Base-by-base conservation (phyloP, 352 stramenopile species). In the Globisporangium rhizosaccharum region DNA sequence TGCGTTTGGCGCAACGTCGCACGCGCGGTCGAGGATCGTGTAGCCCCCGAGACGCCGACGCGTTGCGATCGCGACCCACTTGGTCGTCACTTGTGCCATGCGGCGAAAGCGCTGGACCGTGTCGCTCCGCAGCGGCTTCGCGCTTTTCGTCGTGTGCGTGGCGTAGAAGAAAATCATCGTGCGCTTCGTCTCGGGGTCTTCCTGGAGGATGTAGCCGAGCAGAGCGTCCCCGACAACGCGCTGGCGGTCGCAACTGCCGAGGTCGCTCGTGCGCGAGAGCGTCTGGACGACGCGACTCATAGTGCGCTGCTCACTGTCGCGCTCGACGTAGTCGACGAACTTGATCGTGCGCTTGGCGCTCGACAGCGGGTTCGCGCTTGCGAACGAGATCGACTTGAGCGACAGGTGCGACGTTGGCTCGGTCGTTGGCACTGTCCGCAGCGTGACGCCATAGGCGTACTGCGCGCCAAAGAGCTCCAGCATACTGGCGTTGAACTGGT, bases 401-500 rank as follows among this genome's bases (percentile, higher is more conserved):
- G 66, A 66, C 14, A 72, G 45, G 18, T 69, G 62, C 46, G 55
- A 55, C 14, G 45, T 23, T 10, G 41, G 12, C 1, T 7, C 20
- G 26, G 25, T 56, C 39, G 53, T 54, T 28, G 57, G 23, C n/a
- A 72, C n/a, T 1, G 55, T 60, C 41, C 66, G 57, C 45, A 72
- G 45, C 17, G 59, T 69, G 20, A 72, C 62, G 5, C 66, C 62
- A 46, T 62, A 72, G 28, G 51, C 53, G 50, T 53, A 72, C 20
- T 61, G 41, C 0, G 39, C 9, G 6, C 66, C 66, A 23, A 63
- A 62, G 28, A 72, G 48, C 39, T 66, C 62, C 30, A 72, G 26
- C 66, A 72, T 72, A 30, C 57, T 68, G 20, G 66, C 62, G 57
- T 72, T 72, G 56, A 63, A 70, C 44, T 61, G 57, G 51, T 72